A percentile compares a stretch with the other conserved stretches of the same genome.
Conservation (phyloP, 108 stramenopile species). For the Cyclotella sp. region DNA sequence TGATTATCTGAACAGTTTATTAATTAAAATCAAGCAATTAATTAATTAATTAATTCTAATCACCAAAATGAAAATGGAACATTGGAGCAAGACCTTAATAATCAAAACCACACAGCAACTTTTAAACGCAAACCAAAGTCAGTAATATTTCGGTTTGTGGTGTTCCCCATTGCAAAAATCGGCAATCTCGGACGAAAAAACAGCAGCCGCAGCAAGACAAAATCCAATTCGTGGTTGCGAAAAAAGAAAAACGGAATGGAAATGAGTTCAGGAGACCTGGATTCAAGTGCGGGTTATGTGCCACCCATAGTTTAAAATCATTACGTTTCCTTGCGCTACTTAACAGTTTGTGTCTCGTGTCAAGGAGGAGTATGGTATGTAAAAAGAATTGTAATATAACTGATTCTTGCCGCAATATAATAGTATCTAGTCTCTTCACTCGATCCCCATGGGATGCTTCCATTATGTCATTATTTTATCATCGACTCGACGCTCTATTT, state of each 20-base stretch:
- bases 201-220: constrained; percentile 5
- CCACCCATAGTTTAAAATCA: constrained; percentile 19
- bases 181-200: neutral
- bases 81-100: neutral
- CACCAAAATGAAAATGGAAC: too few relatives aligned
- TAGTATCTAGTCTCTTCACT: too few relatives aligned
- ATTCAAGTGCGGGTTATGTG: neutral
- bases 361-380: too few relatives aligned
- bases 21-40: too few relatives aligned
- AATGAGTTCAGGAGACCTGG: neutral
- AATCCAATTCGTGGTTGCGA: constrained; percentile 13
- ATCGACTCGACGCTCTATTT: neutral
- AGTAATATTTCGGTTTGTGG: constrained; percentile 28
- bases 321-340: too few relatives aligned
- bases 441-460: too few relatives aligned
- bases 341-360: too few relatives aligned
- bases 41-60: too few relatives aligned
- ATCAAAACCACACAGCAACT: neutral
- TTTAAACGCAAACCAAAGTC: constrained; percentile 30
- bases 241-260: constrained; percentile 19
- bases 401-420: too few relatives aligned
- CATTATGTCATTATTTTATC: neutral
- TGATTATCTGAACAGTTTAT: too few relatives aligned
- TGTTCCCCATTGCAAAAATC: constrained; percentile 19
- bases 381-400: too few relatives aligned